Evolutionary conservation across 495 filamentous ascomycete genomes (phyloP).

Genomic region (Rusavskia elegans): DNA sequence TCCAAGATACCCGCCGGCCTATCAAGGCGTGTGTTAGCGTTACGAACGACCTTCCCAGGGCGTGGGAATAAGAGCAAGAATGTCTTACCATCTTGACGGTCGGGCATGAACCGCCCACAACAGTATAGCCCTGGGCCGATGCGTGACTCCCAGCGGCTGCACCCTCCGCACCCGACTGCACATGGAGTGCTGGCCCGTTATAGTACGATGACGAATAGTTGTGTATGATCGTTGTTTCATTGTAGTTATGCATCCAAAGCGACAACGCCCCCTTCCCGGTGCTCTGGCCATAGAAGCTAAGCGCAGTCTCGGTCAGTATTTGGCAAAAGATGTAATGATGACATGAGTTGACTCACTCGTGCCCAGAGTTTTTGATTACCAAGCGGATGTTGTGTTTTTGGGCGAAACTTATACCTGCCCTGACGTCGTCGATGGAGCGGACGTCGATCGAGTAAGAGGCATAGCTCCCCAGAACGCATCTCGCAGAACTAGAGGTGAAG

Average conservation of each 20-base stretch:
- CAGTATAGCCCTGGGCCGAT: slow-evolving; percentile 19
- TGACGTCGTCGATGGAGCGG: slow-evolving; percentile 23
- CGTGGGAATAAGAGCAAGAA: background rate
- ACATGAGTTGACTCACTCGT: slow-evolving; percentile 20
- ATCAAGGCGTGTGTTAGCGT: background rate
- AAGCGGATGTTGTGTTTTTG: slow-evolving; percentile 32
- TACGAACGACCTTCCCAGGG: background rate
- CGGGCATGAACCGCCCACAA: slow-evolving; percentile 33
- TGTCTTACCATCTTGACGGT: slow-evolving; percentile 15
- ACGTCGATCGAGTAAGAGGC: slow-evolving; percentile 36
- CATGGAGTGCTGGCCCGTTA: slow-evolving; percentile 28
- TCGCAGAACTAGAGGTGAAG: slow-evolving; percentile 20
- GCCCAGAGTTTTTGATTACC: slow-evolving; percentile 40
- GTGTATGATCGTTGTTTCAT: slow-evolving; percentile 25
- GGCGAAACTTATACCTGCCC: slow-evolving; percentile 36
- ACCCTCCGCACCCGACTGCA: slow-evolving; percentile 30
- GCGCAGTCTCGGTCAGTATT: background rate
- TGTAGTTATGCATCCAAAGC: slow-evolving; percentile 38
- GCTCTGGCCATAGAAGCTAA: slow-evolving; percentile 25
- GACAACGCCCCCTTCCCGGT: slow-evolving; percentile 35
- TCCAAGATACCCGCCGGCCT: slow-evolving; percentile 39
- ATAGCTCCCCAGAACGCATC: slow-evolving; percentile 36
- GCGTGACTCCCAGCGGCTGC: slow-evolving; percentile 30
- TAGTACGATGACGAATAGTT: slow-evolving; percentile 20
- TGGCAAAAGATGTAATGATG: background rate